Base-by-base conservation (phyloP, 306 rosid genomes). In the Malus fusca region DNA sequence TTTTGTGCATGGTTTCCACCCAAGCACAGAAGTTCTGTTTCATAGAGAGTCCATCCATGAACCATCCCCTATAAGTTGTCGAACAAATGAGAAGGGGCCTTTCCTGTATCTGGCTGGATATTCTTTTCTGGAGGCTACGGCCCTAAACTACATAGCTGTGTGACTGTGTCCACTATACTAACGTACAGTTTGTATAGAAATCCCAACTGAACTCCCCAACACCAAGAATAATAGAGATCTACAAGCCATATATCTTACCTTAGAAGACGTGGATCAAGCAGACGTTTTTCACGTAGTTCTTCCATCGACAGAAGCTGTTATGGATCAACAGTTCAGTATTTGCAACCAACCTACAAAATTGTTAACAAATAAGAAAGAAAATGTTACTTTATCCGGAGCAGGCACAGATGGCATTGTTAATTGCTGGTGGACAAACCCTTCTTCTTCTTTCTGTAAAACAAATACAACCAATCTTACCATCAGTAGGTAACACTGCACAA, bases 301-400 rank as follows among this genome's bases (percentile, higher is more conserved):
- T 95, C 98, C 93, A 95, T 66, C 10, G 96, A 85, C 48, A 86
- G 71, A 87, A 95, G 98, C 98, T 95, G 85, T 52, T 80, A 78
- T 28, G 26, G 7, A 75, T 46, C 40, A 73, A 62, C 46, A 83
- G 46, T 63, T 79, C 44, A 80, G 69, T 26, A 52, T 15, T 21
- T 37, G 42, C 7, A 77, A 31, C 19, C 12, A 42, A 21, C 55
- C 12, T 5, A 11, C 21, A 66, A 23, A 58, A 14, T 8, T 8
- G 66, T 28, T 5, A 62, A 18, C 23, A 62, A 61, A 71, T 52
- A 62, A 46, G 71, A 72, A 74, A 23, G 44, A 33, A 66, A 37
- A 68, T 52, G 60, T 71, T 81, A 85, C 98, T 88, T 5, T 84
- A 74, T 89, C 97, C 82, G 97, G 97, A 65, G 87, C 66, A 30